Conservation (phyloP, 345 rosid genomes). For the Hypericum androsaemum region DNA sequence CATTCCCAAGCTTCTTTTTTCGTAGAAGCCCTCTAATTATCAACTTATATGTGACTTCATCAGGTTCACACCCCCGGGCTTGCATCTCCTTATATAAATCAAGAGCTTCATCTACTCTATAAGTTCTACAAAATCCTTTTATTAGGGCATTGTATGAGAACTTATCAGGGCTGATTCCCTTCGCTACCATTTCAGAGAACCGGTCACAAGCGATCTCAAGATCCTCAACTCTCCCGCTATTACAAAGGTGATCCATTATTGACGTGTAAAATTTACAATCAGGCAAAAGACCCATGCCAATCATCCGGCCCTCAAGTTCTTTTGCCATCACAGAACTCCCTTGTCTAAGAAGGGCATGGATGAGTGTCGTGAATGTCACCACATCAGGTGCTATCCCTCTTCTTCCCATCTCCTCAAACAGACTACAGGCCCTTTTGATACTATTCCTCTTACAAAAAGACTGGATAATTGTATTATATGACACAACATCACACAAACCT, state of each 20-base stretch:
- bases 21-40: conserved; percentile 64
- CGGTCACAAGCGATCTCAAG: conserved; percentile 36
- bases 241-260: conserved; percentile 69
- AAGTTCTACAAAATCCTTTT: conserved; percentile 61
- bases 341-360: conserved; percentile 58
- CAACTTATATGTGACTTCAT: conserved; percentile 73
- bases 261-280: conserved; percentile 73
- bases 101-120: conserved; percentile 51
- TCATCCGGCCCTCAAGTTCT: conserved; percentile 64
- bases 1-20: conserved; percentile 47
- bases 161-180: conserved; percentile 60
- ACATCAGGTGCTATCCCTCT: conserved; percentile 58
- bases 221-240: conserved; percentile 46
- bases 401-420: conserved; percentile 61
- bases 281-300: conserved; percentile 41
- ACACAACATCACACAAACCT: conserved; percentile 64
- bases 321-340: conserved; percentile 49
- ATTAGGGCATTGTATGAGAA: conserved; percentile 76
- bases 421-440: conserved; percentile 41
- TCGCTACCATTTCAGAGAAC: conserved; percentile 70
- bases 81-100: conserved; percentile 65
- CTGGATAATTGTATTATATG: conserved; percentile 67
- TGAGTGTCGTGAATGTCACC: conserved; percentile 65
- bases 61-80: conserved; percentile 51
- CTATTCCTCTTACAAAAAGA: conserved; percentile 44